Conservation (phyloP, 257 asterid species). For the Plectranthus barbatus region DNA sequence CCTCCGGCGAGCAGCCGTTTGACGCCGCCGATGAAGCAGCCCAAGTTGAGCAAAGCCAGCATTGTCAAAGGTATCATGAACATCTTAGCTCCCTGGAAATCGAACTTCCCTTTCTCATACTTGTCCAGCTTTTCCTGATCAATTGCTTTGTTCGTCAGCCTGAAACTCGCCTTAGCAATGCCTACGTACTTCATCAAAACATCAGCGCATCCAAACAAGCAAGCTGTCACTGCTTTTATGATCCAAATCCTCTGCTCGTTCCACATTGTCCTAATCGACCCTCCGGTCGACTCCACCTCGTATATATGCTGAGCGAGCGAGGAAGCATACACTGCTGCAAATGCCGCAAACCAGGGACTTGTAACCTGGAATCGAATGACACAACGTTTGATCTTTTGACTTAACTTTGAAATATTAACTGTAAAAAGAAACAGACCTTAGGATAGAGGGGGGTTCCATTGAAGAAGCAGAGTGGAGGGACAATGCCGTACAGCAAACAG, state of each 20-base stretch:
- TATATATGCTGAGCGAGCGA: constrained; percentile 2
- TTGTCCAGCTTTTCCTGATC: constrained; percentile 52
- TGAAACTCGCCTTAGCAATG: constrained; percentile 41
- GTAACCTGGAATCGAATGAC: constrained; percentile 21
- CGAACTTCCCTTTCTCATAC: constrained; percentile 51
- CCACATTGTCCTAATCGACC: constrained; percentile 39
- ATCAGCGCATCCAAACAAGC: constrained; percentile 49
- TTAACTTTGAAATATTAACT: no score
- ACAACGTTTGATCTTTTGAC: no score
- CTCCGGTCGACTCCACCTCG: constrained; percentile 47
- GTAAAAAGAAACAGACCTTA: constrained; percentile 36
- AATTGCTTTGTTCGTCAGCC: constrained; percentile 51
- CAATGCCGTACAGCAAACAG: constrained; percentile 35
- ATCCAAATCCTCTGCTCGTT: constrained; percentile 53
- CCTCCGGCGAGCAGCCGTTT: constrained; percentile 22
- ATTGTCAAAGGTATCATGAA: constrained; percentile 60
- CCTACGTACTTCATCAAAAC: constrained; percentile 32
- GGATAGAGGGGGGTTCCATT: constrained; percentile 49
- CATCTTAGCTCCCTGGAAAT: constrained; percentile 56
- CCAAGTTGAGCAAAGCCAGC: constrained; percentile 49
- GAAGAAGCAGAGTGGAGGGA: constrained; percentile 45
- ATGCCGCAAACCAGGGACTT: constrained; percentile 40
- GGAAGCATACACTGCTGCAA: constrained; percentile 21
- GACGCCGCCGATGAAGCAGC: constrained; percentile 42
- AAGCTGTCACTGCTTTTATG: constrained; percentile 46